A percentile compares a stretch with the other conserved stretches of the same genome.
Conservation (phyloP, 2,329 filamentous ascomycete genomes). For the Calycina herbarum region DNA sequence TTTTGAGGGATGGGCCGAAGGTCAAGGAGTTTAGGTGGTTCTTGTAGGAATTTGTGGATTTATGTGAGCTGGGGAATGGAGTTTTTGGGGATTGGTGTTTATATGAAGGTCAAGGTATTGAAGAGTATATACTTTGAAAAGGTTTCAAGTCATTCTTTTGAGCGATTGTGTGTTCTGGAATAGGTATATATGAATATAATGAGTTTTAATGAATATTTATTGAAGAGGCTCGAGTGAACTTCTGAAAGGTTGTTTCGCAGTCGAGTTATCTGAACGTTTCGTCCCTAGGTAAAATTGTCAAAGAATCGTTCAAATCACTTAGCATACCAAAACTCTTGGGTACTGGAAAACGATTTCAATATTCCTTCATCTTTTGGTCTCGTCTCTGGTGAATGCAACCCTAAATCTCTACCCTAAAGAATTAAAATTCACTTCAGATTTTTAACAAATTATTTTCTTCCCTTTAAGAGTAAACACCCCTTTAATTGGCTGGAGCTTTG, state of each 20-base stretch:
- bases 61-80: neutral
- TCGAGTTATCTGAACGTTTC: no score
- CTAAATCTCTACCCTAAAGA: no score
- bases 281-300: no score
- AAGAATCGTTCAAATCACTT: no score
- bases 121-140: neutral
- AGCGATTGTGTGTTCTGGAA: neutral
- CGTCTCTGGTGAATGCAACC: no score
- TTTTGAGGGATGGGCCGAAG: constrained; percentile 54
- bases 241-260: no score
- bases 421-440: no score
- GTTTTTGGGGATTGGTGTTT: constrained; percentile 8
- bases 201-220: neutral
- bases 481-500: neutral
- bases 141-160: neutral
- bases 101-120: neutral
- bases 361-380: no score
- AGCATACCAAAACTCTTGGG: no score
- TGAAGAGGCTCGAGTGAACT: no score
- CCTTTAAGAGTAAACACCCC: neutral
- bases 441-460: neutral
- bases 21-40: constrained; percentile 60
- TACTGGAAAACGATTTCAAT: no score
- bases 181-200: neutral
- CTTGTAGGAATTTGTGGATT: constrained; percentile 35